Conservation (phyloP, 352 stramenopile genomes). For the Globisporangium rhizosaccharum region DNA sequence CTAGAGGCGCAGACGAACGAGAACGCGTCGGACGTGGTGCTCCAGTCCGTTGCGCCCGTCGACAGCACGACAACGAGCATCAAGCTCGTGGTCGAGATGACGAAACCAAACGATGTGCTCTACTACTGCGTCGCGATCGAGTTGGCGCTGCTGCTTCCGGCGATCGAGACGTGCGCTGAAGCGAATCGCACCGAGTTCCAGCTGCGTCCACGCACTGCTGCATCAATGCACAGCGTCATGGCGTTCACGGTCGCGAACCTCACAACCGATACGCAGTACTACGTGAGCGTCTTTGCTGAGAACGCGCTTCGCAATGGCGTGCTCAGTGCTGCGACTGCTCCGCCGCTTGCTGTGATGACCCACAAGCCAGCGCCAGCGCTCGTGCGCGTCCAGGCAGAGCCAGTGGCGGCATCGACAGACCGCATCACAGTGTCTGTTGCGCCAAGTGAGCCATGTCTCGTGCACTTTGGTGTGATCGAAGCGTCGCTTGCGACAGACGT, state of each 20-base stretch:
- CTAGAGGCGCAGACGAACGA: conserved; percentile 59
- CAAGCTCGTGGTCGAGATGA: conserved; percentile 42
- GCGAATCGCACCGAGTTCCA: conserved; percentile 27
- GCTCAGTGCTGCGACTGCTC: conserved; percentile 23
- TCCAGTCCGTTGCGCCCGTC: conserved; percentile 24
- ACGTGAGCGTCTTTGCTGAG: conserved; percentile 45
- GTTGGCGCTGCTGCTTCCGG: background rate
- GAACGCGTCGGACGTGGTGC: conserved; percentile 49
- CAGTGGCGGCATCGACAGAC: conserved; percentile 31
- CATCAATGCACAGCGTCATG: conserved; percentile 12
- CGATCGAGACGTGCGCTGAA: conserved; percentile 16
- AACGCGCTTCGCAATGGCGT: conserved; percentile 53
- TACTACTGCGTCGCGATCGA: conserved; percentile 27
- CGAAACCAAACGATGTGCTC: conserved; percentile 51
- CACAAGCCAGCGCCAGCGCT: conserved; percentile 37
- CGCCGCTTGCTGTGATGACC: conserved; percentile 23
- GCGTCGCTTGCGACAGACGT: background rate
- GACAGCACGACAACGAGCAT: conserved; percentile 34
- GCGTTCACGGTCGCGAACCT: conserved; percentile 46
- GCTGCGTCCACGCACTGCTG: conserved; percentile 12
- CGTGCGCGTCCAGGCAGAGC: conserved; percentile 8
- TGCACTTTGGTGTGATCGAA: conserved; percentile 43
- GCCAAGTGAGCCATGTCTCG: conserved; percentile 23
- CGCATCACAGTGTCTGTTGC: conserved; percentile 19
- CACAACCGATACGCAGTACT: conserved; percentile 40